Base-by-base conservation (phyloP, 2,329 filamentous ascomycete genomes). In the Paradendryphiella salina region DNA sequence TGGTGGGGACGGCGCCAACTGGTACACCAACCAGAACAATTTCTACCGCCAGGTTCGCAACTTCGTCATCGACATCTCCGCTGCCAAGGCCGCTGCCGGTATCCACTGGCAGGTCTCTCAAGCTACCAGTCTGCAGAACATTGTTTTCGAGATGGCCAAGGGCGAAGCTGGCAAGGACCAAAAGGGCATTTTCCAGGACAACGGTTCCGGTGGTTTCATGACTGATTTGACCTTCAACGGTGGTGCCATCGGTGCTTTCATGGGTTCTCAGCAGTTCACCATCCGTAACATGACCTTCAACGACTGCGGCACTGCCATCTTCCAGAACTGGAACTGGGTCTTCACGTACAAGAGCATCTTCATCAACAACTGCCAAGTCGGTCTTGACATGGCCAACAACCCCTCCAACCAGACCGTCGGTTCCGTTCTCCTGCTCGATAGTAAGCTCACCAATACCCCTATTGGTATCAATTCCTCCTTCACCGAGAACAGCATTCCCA, bases 401-500 rank as follows among this genome's bases (percentile, higher is more conserved):
- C 87, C 88, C 3, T 34, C 60, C n/a, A 77, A 79, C 61, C 88
- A 94, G 76, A 87, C 85, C 9, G 91, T 96, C 44, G 94, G 94
- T 48, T 96, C 93, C 1, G 82, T 96, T 37, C 74, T 96, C 46
- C 75, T 96, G 40, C 77, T 92, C 46, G 93, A 97, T 78, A 92
- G 87, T 77, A 85, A 80, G 60, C 84, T 96, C 65, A 82, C 79
- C 59, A 87, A 89, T 75, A 93, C 89, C 1, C 82, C 82, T 1
- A 82, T 90, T 46, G 93, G 89, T 60, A 80, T 96, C 65, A 83
- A 83, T 62, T 93, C 90, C 20, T 83, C 87, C 1, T 96, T 89
- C 50, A 80, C 85, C 8, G 89, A 87, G 76, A 80, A 82, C 61
- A 84, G 82, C 47, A 80, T 85, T 50, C 80, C 84, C 17, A 76